These are phyloP conservation scores for Xylaria grammica DNA, from an alignment of 495 filamentous ascomycete genomes.

Conservation along the genomic window DNA sequence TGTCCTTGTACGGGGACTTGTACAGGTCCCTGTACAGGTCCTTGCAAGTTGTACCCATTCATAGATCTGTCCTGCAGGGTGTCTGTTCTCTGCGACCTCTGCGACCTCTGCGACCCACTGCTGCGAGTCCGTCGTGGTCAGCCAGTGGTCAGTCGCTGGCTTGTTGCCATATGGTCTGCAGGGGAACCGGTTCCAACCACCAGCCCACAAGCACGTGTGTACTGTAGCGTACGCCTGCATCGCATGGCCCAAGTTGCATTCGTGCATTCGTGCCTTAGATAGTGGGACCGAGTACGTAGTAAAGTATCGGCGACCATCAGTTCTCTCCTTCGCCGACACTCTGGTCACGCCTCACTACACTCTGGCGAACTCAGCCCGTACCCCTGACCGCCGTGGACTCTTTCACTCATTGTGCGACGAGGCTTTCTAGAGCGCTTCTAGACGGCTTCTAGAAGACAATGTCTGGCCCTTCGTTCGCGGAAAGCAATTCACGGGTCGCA, in stretches of 20 bases:
- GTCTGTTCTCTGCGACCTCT: too few species aligned
- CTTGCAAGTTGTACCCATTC: conserved; percentile 2
- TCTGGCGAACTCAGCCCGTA: not conserved
- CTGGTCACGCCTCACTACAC: not conserved
- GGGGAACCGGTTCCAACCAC: conserved; percentile 12
- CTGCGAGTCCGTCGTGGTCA: not conserved
- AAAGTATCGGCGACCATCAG: conserved; percentile 8
- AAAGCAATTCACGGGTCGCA: too few species aligned
- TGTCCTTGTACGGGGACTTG: too few species aligned
- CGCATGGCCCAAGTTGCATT: conserved; percentile 17
- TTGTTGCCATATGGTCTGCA: conserved; percentile 24
- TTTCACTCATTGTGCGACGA: not conserved
- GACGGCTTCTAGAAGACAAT: conserved; percentile 6
- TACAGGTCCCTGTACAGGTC: too few species aligned
- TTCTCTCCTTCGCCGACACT: not conserved
- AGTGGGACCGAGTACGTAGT: not conserved
- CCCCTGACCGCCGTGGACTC: conserved; percentile 1
- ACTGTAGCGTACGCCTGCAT: not conserved
- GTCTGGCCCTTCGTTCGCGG: too few species aligned
- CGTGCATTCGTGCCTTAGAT: not conserved
- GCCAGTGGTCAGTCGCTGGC: conserved; percentile 1
- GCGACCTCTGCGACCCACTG: conserved; percentile 15
- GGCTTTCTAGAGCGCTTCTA: conserved; percentile 1
- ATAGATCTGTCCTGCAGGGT: conserved; percentile 5
- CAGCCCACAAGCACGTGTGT: conserved; percentile 23